Base-by-base conservation (phyloP, 257 asterid genomes). In the Plantago elongata region DNA sequence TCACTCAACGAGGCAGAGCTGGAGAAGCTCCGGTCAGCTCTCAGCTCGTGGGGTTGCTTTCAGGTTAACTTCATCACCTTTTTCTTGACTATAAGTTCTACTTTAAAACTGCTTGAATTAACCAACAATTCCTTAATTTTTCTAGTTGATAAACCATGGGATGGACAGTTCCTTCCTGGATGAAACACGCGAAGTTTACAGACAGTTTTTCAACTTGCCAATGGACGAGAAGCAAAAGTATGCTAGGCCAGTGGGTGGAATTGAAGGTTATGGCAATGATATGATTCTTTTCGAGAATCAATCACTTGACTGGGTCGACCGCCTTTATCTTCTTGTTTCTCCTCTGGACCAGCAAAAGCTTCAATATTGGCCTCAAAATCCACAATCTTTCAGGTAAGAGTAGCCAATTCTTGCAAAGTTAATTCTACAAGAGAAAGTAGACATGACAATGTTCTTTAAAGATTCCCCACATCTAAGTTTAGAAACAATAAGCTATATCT, bases 191-290 rank as follows among this genome's bases (percentile, higher is more conserved):
- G 62, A 67, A 54, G 47, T 74, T 44, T 65, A 68, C 14, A 71
- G 64, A 46, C 42, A 81, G 15, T 83, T 88, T 68, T 79, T 85
- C 51, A 70, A 74, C 17, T 78, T 81, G 34, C 78, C 96, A 15
- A 67, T 51, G 68, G 51, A 13, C 17, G 94, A 88, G 71, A 88
- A 88, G 81, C 82, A 73, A 63, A 79, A 72, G 15, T 71, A 54
- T 16, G 72, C 62, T 7, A 73, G 83, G 69, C 61, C 60, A 29
- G 74, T 42, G 6, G 74, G 72, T 51, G 82, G 69, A 13, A 51
- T 71, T 7, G 81, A 88, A 61, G 92, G 95, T 3, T 83, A 85
- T 45, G 95, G 96, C 7, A 75, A 66, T 6, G 94, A 88, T 45
- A 57, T 66, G 70, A 69, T 88, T 60, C 74, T 75, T 2, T 83